Evolutionary conservation across 306 rosid genomes (phyloP), one percentile per base, ranked within the genome.

Genomic region (Hippophae rhamnoides): DNA sequence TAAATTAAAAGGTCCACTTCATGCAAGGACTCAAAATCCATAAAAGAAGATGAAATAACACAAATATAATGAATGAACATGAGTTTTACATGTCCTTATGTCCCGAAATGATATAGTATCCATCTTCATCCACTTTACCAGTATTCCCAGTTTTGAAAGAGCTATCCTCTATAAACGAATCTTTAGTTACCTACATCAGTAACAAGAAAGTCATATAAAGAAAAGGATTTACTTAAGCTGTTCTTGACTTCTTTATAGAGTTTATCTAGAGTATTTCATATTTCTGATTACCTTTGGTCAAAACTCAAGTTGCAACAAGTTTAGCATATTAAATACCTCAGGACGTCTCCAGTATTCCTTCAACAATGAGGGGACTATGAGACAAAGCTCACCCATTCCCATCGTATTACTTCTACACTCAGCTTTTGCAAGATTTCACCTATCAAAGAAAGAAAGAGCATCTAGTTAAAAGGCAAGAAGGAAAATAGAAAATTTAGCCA

Each of bases 121-220:
- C 96, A 78, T 87, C 94, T 62, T 78, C 75, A 62, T 92, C 95
- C 60, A 72, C 78, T 60, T 74, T 85, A 58, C 74, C 96, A 51
- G 98, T 83, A 73, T 92, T 96, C 65, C 98, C 98, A n/a, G 98
- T 87, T 76, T 75, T 92, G 76, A 85, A 92, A 76, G 78, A 92
- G n/a, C 93, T 95, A 47, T 76, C 95, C 49, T 82, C 82, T 43
- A 76, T 80, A 75, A 92, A 92, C 41, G 95, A 83, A 67, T 75
- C 82, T 69, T 74, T 81, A 0, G 96, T 92, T 54, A 76, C 81
- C 98, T 92, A 58, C 54, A 62, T 41, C 38, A 65, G 52, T 44
- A 71, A 72, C 47, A 55, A 56, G 49, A 27, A 53, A 2, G 11
- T 43, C 13, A 47, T 6, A 47, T 6, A 47, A 18, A 48, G 11